Evolutionary conservation across 768 basidiomycete species (phyloP), one percentile per base, ranked within the genome.

Genomic region (Mycena venus): DNA sequence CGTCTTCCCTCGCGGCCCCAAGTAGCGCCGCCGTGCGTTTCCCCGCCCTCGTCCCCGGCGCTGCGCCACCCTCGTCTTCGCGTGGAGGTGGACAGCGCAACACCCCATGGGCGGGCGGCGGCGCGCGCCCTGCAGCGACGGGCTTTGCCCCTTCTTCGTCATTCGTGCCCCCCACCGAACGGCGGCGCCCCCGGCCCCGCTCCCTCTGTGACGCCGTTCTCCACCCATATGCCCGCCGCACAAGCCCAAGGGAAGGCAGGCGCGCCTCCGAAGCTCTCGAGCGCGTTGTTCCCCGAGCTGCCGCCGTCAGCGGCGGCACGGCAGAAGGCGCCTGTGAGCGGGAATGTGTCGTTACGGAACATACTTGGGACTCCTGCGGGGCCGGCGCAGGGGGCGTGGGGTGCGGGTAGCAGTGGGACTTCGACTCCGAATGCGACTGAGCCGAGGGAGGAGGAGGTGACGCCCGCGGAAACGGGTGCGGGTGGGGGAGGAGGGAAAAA

Each of bases 261-360:
- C 3, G 79, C 84, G 29, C 84, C 86, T 7, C 90, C 92, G 12
- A 84, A 86, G 70, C 82, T 93, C 60, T 91, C 90, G 7, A 85
- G 82, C 49, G 73, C 89, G 0, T 85, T 91, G 44, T 96, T 96
- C 83, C 95, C 95, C 0, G 91, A 91, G 74, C 83, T 96, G 10
- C 94, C 94, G 0, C 81, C 87, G 25, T 82, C 86, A 9, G 79
- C 82, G 17, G 74, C 80, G 34, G 65, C 85, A 19, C 85, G 88
- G 62, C 78, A 77, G 42, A 91, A 87, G 73, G 86, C 88, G 12
- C 82, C 81, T 0, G 86, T 93, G 32, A 83, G 89, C 51, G 93
- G 94, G 67, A 94, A 93, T 78, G 83, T 88, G 77, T 93, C 92
- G 49, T 82, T 95, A 81, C 87, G 86, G 79, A 91, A 94, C 75